Percentiles rank a stretch among this genome's conserved stretches.
These are phyloP conservation scores for Solanum habrochaites DNA, from an alignment of 257 asterid genomes.

Conservation along the genomic window DNA sequence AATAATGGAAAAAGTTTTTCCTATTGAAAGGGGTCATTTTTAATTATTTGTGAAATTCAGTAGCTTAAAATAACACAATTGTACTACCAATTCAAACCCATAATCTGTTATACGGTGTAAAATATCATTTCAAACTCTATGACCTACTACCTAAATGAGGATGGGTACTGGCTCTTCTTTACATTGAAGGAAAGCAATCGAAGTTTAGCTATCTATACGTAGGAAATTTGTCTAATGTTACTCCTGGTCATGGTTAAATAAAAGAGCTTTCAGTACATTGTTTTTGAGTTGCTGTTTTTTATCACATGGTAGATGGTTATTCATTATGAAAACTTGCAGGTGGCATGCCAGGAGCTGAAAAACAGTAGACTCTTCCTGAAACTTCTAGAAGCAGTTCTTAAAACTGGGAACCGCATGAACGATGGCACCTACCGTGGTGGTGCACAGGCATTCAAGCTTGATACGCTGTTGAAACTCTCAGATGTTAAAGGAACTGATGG, in stretches of 20 bases:
- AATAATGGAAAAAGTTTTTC: background rate
- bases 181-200: background rate
- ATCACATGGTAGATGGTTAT: background rate
- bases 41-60: background rate
- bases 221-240: background rate
- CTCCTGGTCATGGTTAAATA: constrained; percentile 35
- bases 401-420: constrained; percentile 94
- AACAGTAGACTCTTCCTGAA: constrained; percentile 82
- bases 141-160: background rate
- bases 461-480: constrained; percentile 53
- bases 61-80: background rate
- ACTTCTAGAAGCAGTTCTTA: constrained; percentile 89
- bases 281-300: background rate
- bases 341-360: constrained; percentile 68
- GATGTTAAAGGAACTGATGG: constrained; percentile 77
- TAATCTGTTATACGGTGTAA: background rate
- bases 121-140: background rate
- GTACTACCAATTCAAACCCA: background rate
- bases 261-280: constrained; percentile 4
- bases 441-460: constrained; percentile 70
- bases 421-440: constrained; percentile 76
- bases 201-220: background rate
- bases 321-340: constrained; percentile 32
- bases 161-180: background rate
- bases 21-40: background rate